A percentile compares a stretch with the other conserved stretches of the same genome.
phyloP scores from a whole-genome alignment of 768 basidiomycete genomes.

The Phlegmacium glaucopus region DNA sequence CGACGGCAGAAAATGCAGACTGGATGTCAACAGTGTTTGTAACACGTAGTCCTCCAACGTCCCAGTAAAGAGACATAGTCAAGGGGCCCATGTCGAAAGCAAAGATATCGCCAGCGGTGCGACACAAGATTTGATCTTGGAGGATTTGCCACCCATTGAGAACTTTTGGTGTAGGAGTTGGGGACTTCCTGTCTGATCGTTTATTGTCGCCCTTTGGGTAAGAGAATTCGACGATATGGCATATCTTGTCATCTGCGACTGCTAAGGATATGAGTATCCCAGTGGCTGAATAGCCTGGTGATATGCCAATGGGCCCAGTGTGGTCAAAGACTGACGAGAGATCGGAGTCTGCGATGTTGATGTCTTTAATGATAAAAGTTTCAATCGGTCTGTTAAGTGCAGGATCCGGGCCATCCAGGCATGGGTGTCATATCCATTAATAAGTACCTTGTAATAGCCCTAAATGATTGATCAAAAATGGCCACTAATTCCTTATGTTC shows the following conservation, averaged over 20 bases:
- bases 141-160: conserved; percentile 27
- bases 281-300: conserved; percentile 43
- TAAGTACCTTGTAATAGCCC: no score
- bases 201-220: conserved; percentile 13
- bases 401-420: conserved; percentile 21
- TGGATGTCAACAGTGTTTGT: conserved; percentile 56
- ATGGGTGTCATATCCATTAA: no score
- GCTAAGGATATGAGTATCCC: conserved; percentile 46
- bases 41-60: conserved; percentile 37
- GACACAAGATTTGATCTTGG: conserved; percentile 42
- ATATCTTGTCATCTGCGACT: conserved; percentile 35
- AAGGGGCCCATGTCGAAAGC: conserved; percentile 55
- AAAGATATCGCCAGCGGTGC: conserved; percentile 38
- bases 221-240: conserved; percentile 33
- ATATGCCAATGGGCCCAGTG: conserved; percentile 42
- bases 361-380: conserved; percentile 24
- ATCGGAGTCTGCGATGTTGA: conserved; percentile 14
- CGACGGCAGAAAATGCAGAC: conserved; percentile 38
- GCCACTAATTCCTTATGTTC: no score
- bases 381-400: conserved; percentile 17
- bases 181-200: conserved; percentile 10
- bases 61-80: conserved; percentile 43
- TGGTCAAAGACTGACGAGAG: conserved; percentile 30
- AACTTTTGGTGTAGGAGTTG: conserved; percentile 5
- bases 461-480: no score